Evolutionary conservation across 441 rosid genomes (phyloP).

Genomic region (Omphalea diandra): DNA sequence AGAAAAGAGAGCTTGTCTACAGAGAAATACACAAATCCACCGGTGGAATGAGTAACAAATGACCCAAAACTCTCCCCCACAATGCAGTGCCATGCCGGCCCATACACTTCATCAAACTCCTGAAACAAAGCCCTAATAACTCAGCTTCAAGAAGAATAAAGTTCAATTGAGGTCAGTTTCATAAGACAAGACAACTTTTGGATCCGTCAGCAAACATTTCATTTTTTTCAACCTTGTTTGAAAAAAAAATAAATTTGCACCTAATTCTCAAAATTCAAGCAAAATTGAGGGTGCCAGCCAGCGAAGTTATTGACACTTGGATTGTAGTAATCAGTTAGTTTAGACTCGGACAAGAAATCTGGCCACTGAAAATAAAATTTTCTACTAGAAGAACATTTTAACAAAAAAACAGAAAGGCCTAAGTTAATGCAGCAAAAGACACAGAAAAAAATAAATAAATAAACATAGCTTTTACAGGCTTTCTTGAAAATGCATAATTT

Average conservation of each 20-base stretch:
- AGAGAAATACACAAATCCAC: constrained; percentile 72
- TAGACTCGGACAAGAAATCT: background rate
- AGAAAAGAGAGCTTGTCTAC: constrained; percentile 57
- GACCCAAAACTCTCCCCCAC: constrained; percentile 77
- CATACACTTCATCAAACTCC: constrained; percentile 67
- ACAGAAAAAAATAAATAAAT: too few species aligned
- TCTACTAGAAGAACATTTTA: background rate
- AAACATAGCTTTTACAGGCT: too few species aligned
- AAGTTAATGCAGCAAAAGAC: background rate
- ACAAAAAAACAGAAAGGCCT: background rate
- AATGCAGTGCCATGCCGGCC: constrained; percentile 81
- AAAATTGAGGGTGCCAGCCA: constrained; percentile 2
- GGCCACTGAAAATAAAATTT: background rate
- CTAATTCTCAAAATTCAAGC: background rate
- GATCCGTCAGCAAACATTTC: background rate
- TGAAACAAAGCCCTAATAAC: constrained; percentile 18
- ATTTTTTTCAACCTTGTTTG: background rate
- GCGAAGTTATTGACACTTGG: background rate
- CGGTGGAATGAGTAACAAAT: constrained; percentile 67
- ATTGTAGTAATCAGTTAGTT: background rate
- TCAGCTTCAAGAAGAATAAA: background rate
- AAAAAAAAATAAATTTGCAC: background rate
- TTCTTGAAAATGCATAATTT: background rate
- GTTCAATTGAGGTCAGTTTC: background rate
- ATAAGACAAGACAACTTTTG: background rate